A percentile compares a stretch with the other conserved stretches of the same genome.
Conservation (phyloP, 257 asterid species). For the Forsythia viridissima region DNA sequence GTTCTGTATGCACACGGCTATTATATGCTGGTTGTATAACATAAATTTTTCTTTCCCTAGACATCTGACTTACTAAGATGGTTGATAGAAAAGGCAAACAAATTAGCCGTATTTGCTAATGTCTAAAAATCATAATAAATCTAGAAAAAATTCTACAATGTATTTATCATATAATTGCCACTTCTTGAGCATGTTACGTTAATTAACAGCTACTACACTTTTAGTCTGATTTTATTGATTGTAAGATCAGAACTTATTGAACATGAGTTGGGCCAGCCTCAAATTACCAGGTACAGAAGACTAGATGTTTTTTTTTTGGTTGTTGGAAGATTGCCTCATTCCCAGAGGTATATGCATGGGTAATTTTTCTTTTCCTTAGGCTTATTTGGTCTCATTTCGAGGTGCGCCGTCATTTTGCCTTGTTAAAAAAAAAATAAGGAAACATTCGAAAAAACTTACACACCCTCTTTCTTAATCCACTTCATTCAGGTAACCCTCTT, state of each 20-base stretch:
- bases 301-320: background rate
- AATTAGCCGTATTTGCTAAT: background rate
- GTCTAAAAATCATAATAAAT: background rate
- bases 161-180: background rate
- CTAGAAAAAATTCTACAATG: background rate
- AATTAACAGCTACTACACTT: background rate
- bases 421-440: background rate
- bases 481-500: background rate
- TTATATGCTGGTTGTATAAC: background rate
- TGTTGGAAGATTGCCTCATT: slow-evolving; percentile 1
- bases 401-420: background rate
- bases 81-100: background rate
- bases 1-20: background rate
- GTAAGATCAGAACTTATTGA: background rate
- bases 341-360: slow-evolving; percentile 6
- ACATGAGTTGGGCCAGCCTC: slow-evolving; percentile 1
- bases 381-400: slow-evolving; percentile 10
- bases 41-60: too few species aligned
- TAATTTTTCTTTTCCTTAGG: slow-evolving; percentile 4
- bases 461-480: background rate
- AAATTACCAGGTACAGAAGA: background rate
- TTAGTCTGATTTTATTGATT: background rate
- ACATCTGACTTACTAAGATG: too few species aligned
- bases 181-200: background rate
- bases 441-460: background rate